Evolutionary conservation across 495 filamentous ascomycete species (phyloP), one percentile per base, ranked within the genome.

Genomic region (Aspergillus haitiensis): DNA sequence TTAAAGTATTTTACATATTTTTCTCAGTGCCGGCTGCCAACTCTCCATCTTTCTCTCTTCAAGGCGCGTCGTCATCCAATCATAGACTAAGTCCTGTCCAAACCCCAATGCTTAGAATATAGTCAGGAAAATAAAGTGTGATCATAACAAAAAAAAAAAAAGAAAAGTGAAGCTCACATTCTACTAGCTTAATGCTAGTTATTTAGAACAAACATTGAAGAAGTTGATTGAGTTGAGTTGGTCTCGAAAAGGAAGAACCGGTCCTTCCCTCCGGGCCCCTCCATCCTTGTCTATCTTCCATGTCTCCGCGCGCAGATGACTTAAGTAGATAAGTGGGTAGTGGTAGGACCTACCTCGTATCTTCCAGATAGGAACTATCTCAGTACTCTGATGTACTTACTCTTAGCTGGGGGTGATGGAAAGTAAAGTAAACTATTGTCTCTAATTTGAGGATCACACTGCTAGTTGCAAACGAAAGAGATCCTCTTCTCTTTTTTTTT

Each of bases 161-260:
- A 18, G 1, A 21, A 48, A 53, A 52, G 45, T 59, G 52, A 61
- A 60, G 56, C 56, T 60, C 42, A 27, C 40, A 42, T 37, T 48
- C 39, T 50, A 31, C 58, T 59, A 42, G 32, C 61, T 36, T 45
- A 52, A 32, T 60, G 40, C 32, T 42, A 18, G 59, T 45, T 64
- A 62, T 61, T 49, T 56, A 55, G 59, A 61, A 62, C 59, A 67
- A 67, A 64, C 65, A 64, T 62, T 64, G 59, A 61, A 62, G 61
- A 16, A 18, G 44, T 47, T 18, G 44, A 18, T 47, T 47, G 44
- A 15, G 44, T 15, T 47, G 15, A 10, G n/a, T 15, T 9, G 9
- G 44, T 18, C 16, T 16, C 9, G 15, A 47, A 6, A 18, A 40
- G 37, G 37, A n/a, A 11, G 11, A 40, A 40, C 7, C 3, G 4